These are phyloP conservation scores for Drechslerella dactyloides DNA, from an alignment of 2,329 filamentous ascomycete genomes.

Conservation along the genomic window DNA sequence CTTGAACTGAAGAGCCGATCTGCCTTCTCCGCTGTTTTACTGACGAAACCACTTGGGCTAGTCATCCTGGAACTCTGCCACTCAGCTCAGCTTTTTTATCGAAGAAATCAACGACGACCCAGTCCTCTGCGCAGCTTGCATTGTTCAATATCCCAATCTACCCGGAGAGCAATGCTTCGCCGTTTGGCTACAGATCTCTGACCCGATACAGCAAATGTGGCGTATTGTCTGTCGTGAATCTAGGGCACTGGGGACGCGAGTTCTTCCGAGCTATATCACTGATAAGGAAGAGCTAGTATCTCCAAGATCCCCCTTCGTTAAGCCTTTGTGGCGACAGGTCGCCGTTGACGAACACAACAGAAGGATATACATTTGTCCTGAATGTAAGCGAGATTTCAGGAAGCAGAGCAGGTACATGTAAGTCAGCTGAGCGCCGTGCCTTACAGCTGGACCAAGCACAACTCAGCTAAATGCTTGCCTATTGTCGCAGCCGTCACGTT, in stretches of 20 bases:
- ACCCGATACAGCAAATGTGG: conserved; percentile 28
- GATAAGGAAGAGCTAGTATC: conserved; percentile 46
- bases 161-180: conserved; percentile 27
- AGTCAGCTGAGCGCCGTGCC: conserved; percentile 3
- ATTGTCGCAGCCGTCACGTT: conserved; percentile 27
- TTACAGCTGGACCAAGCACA: not conserved
- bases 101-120: conserved; percentile 44
- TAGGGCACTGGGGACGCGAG: conserved; percentile 13
- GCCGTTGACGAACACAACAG: conserved; percentile 23
- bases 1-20: not conserved
- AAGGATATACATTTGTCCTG: conserved; percentile 42
- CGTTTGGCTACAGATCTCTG: conserved; percentile 20
- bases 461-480: not conserved
- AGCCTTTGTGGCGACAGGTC: conserved; percentile 21
- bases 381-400: conserved; percentile 34
- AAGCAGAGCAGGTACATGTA: conserved; percentile 49
- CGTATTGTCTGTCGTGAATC: conserved; percentile 47
- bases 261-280: conserved; percentile 29
- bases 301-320: conserved; percentile 29
- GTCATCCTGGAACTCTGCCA: conserved; percentile 35
- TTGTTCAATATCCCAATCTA: conserved; percentile 36
- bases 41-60: conserved; percentile 5
- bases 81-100: conserved; percentile 34
- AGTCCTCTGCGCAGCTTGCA: conserved; percentile 32
- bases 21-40: no score